A percentile compares a stretch with the other conserved stretches of the same genome.
phyloP scores from a whole-genome alignment of 257 asterid genomes.

The Solanum chilense region DNA sequence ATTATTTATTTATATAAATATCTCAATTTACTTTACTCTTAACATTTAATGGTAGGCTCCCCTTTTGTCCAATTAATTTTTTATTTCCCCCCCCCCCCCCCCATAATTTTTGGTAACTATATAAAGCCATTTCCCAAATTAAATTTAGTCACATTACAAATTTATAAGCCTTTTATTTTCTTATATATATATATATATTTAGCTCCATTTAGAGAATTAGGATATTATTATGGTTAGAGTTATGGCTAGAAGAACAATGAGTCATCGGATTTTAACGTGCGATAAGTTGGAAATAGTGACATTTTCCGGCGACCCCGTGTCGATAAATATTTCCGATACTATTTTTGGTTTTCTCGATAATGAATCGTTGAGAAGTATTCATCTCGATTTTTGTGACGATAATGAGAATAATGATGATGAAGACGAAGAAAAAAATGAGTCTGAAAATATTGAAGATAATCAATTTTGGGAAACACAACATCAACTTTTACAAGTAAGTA shows the following conservation, averaged over 20 bases:
- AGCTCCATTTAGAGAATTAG: not conserved
- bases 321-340: conserved; percentile 59
- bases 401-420: conserved; percentile 6
- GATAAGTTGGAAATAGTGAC: conserved; percentile 29
- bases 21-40: not conserved
- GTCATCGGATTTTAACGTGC: conserved; percentile 56
- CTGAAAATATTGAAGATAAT: conserved; percentile 10
- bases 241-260: conserved; percentile 32
- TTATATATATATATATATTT: no score
- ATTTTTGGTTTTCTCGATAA: conserved; percentile 62
- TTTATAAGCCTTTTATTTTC: not conserved
- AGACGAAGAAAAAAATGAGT: conserved; percentile 15
- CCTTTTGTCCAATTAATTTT: conserved; percentile 19
- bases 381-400: not conserved
- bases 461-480: conserved; percentile 65
- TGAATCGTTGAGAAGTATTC: conserved; percentile 28
- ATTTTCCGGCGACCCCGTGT: conserved; percentile 27
- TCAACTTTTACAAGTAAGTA: conserved; percentile 53
- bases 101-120: not conserved
- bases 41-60: not conserved
- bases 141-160: not conserved
- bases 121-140: conserved; percentile 2
- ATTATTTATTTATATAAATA: no score
- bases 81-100: not conserved
- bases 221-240: not conserved